Base-by-base conservation (phyloP, 139 green algal genomes). In the Yamagishiella unicocca region DNA sequence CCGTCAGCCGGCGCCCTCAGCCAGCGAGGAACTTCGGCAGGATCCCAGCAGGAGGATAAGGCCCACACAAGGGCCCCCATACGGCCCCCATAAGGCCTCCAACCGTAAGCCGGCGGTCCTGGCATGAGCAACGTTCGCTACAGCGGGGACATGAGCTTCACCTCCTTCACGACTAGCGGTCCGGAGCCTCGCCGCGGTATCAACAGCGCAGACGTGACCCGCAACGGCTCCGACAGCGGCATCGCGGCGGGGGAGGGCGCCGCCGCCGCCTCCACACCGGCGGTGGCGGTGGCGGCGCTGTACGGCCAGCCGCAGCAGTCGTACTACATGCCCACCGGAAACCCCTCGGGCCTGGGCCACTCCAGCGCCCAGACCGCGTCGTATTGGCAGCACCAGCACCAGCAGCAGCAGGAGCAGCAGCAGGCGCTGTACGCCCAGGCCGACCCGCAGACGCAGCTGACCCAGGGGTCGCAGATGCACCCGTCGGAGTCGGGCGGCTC, bases 71-170 rank as follows among this genome's bases (percentile, higher is more conserved):
- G n/a, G n/a, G n/a, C n/a, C n/a, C n/a, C n/a, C n/a, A n/a, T n/a
- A n/a, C n/a, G n/a, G n/a, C n/a, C n/a, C n/a, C n/a, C n/a, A n/a
- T n/a, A n/a, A n/a, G n/a, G n/a, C n/a, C n/a, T n/a, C n/a, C n/a
- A n/a, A n/a, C n/a, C n/a, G n/a, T n/a, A n/a, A n/a, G n/a, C n/a
- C n/a, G n/a, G n/a, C n/a, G n/a, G n/a, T n/a, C n/a, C n/a, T n/a
- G n/a, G n/a, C n/a, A n/a, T n/a, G n/a, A n/a, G n/a, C n/a, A n/a
- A n/a, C n/a, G n/a, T n/a, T n/a, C n/a, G n/a, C n/a, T n/a, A n/a
- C n/a, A n/a, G n/a, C n/a, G n/a, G n/a, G n/a, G n/a, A n/a, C n/a
- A 74, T 74, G 66, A 74, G 66, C 37, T 21, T 74, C 33, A 29
- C 33, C 22, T 74, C 66, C 66, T 74, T 74, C 31, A 74, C n/a